Conservation (phyloP, 2,329 filamentous ascomycete species). For the Fusarium fracticaudum region DNA sequence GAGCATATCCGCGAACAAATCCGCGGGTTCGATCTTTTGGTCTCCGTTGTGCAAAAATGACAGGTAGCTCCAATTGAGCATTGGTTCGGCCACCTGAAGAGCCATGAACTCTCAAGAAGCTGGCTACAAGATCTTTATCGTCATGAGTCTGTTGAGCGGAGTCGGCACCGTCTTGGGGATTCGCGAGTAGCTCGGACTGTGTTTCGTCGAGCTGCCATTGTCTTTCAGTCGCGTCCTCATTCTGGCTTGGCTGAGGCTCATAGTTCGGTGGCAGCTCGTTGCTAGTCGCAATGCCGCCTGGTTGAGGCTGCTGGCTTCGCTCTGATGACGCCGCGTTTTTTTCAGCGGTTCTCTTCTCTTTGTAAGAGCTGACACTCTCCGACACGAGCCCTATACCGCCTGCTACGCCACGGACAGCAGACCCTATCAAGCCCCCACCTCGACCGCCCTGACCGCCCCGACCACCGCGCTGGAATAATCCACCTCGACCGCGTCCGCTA, state of each 20-base stretch:
- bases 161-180: not conserved
- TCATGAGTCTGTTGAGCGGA: not conserved
- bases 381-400: constrained; percentile 13
- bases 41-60: constrained; percentile 9
- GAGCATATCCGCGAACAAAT: constrained; percentile 13
- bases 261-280: not conserved
- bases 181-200: not conserved
- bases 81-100: too few relatives aligned
- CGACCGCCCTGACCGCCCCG: not conserved
- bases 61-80: not conserved
- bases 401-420: constrained; percentile 12
- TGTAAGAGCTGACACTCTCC: constrained; percentile 13
- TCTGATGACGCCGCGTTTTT: not conserved
- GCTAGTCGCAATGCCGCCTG: not conserved
- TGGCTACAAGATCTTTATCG: constrained; percentile 2
- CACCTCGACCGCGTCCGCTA: not conserved
- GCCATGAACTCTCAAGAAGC: not conserved
- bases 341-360: constrained; percentile 4
- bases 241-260: not conserved
- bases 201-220: constrained; percentile 16
- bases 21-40: constrained; percentile 16
- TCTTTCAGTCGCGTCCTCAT: not conserved
- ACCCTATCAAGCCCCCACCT: not conserved
- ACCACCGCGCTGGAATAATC: not conserved
- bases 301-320: not conserved